Conservation (phyloP, 2,329 filamentous ascomycete species). For the Pseudogymnoascus sp. region DNA sequence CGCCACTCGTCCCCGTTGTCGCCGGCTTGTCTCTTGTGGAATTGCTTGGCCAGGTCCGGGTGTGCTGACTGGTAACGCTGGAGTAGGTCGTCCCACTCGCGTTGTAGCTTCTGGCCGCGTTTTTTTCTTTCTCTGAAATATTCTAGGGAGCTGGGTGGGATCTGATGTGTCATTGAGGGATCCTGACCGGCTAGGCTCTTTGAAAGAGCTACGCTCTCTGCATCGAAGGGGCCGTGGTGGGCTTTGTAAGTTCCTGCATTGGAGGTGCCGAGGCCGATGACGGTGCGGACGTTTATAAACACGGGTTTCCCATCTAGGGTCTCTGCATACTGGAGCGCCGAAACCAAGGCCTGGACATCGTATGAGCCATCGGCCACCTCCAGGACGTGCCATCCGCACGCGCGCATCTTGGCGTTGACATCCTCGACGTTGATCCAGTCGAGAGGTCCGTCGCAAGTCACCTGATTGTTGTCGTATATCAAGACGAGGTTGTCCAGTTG, state of each 20-base stretch:
- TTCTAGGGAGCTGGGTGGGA: too few species aligned
- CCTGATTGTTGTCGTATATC: conserved; percentile 43
- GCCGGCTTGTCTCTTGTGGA: too few species aligned
- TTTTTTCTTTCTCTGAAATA: too few species aligned
- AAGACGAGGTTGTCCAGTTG: conserved; percentile 39
- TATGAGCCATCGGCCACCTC: conserved; percentile 37
- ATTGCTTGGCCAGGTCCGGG: too few species aligned
- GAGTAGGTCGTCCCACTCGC: too few species aligned
- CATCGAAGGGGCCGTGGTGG: conserved; percentile 43
- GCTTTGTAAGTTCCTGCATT: conserved; percentile 37
- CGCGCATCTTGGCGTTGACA: conserved; percentile 40
- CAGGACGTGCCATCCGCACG: conserved; percentile 40
- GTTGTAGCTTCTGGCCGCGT: too few species aligned
- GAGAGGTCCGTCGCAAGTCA: conserved; percentile 40
- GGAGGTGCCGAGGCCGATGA: conserved; percentile 37
- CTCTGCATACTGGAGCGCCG: conserved; percentile 34
- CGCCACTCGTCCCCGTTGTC: too few species aligned
- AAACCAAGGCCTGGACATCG: conserved; percentile 35
- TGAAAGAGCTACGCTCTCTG: conserved; percentile 38
- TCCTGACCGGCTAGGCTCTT: too few species aligned
- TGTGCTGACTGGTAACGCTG: too few species aligned
- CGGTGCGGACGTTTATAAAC: conserved; percentile 41
- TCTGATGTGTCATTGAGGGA: too few species aligned
- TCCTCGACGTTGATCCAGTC: conserved; percentile 40
- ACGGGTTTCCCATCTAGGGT: conserved; percentile 34